Base-by-base conservation (phyloP, 73 alveolate genomes). In the Uronychia setigera region DNA sequence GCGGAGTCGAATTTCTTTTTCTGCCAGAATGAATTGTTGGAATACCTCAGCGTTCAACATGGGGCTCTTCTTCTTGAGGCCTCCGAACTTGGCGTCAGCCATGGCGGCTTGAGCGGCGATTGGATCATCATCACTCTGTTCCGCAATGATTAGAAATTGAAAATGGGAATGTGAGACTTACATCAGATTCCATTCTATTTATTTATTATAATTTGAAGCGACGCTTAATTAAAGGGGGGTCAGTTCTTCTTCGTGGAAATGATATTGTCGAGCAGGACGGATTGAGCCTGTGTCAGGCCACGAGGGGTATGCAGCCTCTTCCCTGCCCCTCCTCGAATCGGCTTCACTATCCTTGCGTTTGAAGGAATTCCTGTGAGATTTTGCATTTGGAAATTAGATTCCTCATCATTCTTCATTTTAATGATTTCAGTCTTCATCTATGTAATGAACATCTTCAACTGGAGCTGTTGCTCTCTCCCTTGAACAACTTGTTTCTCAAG, bases 21-120 rank as follows among this genome's bases (percentile, higher is more conserved):
- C 82, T 84, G 35, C 27, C 26, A 1, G 82, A 60, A 29, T 81
- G 76, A 14, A 13, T 14, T n/a, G 1, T 5, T 75, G 60, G 67
- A 46, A 5, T 81, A 81, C 88, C 78, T 85, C 91, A 26, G 79
- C 91, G 19, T 59, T n/a, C 81, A 90, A 27, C 60, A 86, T 84
- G 26, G 92, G 89, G 1, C 34, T 75, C 74, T 84, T 85, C 59
- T 75, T 76, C 78, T 77, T 81, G 77, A 85, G 82, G 29, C 90
- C 91, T 0, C 95, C 95, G 79, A 79, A 90, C 76, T 90, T 90
- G 59, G 92, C 92, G 77, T 83, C 88, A n/a, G 95, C 95, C 59
- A 90, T 26, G 60, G 86, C 90, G 11, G 95, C 90, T 80, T 90
- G 95, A 32, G 76, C 85, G 33, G 90, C 92, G 59, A 90, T 85